These are phyloP conservation scores for Aspergillus texensis DNA, from an alignment of 2,329 filamentous ascomycete genomes.

Conservation along the genomic window DNA sequence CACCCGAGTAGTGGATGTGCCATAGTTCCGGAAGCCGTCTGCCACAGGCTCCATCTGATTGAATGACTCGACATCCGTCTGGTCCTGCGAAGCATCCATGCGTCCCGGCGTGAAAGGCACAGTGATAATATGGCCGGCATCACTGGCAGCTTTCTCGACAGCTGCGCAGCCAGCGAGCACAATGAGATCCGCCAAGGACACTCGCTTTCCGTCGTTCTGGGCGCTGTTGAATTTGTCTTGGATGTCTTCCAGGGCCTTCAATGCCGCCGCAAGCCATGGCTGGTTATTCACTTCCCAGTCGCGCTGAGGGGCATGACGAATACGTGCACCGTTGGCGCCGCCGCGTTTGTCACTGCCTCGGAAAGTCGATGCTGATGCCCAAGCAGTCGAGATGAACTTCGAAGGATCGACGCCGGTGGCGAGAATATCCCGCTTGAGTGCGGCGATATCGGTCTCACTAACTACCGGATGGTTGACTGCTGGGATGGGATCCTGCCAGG, in stretches of 20 bases:
- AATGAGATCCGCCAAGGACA: slow-evolving; percentile 78
- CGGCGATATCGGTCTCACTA: slow-evolving; percentile 63
- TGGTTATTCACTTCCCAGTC: slow-evolving; percentile 78
- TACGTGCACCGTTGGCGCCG: slow-evolving; percentile 78
- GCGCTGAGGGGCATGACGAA: slow-evolving; percentile 72
- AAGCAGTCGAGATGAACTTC: slow-evolving; percentile 68
- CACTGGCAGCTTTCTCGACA: slow-evolving; percentile 68
- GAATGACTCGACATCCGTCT: slow-evolving; percentile 70
- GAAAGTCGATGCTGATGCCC: slow-evolving; percentile 72
- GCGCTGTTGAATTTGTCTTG: slow-evolving; percentile 67
- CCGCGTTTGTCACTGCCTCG: slow-evolving; percentile 78
- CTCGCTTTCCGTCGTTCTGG: slow-evolving; percentile 62
- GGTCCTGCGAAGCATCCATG: slow-evolving; percentile 69
- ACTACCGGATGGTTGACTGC: slow-evolving; percentile 60
- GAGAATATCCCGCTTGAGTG: slow-evolving; percentile 70
- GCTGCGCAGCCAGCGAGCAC: slow-evolving; percentile 72
- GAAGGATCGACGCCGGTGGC: slow-evolving; percentile 61
- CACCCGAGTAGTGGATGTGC: slow-evolving; percentile 62
- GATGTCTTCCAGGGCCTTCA: slow-evolving; percentile 63
- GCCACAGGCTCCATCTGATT: slow-evolving; percentile 66
- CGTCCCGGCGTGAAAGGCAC: slow-evolving; percentile 77
- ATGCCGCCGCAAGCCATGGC: slow-evolving; percentile 62
- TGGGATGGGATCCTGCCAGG: slow-evolving; percentile 77
- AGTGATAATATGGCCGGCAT: slow-evolving; percentile 44
- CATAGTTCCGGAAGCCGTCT: slow-evolving; percentile 84